These are phyloP conservation scores for Exophiala lecanii-corni DNA, from an alignment of 2,329 filamentous ascomycete genomes.

Conservation along the genomic window DNA sequence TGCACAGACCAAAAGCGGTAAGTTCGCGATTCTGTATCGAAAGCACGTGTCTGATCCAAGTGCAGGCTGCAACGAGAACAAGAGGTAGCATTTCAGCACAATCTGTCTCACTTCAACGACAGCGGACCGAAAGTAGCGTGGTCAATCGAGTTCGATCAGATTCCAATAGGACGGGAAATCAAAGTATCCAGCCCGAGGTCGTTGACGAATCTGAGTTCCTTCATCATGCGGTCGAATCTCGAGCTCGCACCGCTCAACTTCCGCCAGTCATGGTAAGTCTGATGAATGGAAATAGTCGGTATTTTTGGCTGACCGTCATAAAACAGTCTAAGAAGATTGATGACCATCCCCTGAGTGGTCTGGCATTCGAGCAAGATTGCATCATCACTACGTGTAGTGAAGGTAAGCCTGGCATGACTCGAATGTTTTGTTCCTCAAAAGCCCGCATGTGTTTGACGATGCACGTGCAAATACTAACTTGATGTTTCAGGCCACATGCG, in stretches of 20 bases:
- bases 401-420: slow-evolving; percentile 54
- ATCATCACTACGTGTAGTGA: slow-evolving; percentile 90
- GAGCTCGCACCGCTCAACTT: slow-evolving; percentile 75
- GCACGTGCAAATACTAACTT: too few species aligned
- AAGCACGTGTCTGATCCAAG: not conserved
- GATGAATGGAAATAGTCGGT: not conserved
- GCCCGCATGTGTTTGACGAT: too few species aligned
- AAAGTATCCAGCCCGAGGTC: slow-evolving; percentile 30
- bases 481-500: slow-evolving; percentile 68
- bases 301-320: slow-evolving; percentile 10
- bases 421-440: too few species aligned
- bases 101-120: slow-evolving; percentile 45
- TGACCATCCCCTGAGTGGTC: slow-evolving; percentile 79
- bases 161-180: slow-evolving; percentile 50
- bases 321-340: slow-evolving; percentile 76
- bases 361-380: slow-evolving; percentile 88
- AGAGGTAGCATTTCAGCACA: slow-evolving; percentile 48
- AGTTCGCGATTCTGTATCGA: slow-evolving; percentile 36
- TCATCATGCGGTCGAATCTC: slow-evolving; percentile 78
- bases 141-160: slow-evolving; percentile 62
- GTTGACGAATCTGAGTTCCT: slow-evolving; percentile 56
- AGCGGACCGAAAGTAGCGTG: slow-evolving; percentile 58
- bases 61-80: slow-evolving; percentile 27
- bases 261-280: slow-evolving; percentile 78
- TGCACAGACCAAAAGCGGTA: slow-evolving; percentile 82